Evolutionary conservation across 2,329 filamentous ascomycete genomes (phyloP).

Genomic region (Sphaerulina populicola): DNA sequence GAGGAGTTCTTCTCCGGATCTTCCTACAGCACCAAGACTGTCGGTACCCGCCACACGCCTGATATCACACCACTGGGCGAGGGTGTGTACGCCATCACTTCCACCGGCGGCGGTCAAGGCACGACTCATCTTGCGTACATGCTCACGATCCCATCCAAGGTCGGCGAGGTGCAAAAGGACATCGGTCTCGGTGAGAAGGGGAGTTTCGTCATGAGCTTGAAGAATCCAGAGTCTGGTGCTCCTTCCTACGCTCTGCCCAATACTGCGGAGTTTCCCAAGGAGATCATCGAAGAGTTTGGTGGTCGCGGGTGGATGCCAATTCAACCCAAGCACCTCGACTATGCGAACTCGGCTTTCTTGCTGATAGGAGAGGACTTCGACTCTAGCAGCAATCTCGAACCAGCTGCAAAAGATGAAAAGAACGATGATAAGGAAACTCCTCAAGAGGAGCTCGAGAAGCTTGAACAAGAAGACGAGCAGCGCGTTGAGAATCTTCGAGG

Average conservation of each 20-base stretch:
- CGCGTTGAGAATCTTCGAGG: constrained; percentile 54
- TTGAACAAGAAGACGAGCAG: constrained; percentile 66
- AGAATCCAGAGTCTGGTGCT: constrained; percentile 65
- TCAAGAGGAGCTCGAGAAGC: constrained; percentile 61
- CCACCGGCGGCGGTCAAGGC: constrained; percentile 51
- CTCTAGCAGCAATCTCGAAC: constrained; percentile 47
- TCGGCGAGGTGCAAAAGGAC: constrained; percentile 65
- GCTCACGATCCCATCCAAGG: constrained; percentile 60
- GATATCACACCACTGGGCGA: constrained; percentile 70
- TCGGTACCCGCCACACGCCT: constrained; percentile 58
- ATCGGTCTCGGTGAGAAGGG: constrained; percentile 64
- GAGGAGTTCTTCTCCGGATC: constrained; percentile 59
- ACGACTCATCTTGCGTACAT: constrained; percentile 69
- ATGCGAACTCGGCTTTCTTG: constrained; percentile 66
- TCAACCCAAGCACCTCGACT: constrained; percentile 55
- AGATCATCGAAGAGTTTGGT: constrained; percentile 66
- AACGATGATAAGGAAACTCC: constrained; percentile 52
- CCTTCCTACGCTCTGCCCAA: constrained; percentile 59
- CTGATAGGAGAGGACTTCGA: constrained; percentile 63
- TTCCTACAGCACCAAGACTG: constrained; percentile 69
- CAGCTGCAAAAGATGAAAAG: constrained; percentile 50
- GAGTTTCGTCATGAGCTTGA: constrained; percentile 69
- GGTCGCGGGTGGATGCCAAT: constrained; percentile 66
- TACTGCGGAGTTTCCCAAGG: constrained; percentile 60
- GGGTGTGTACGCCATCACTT: constrained; percentile 74